Evolutionary conservation across 306 rosid species (phyloP).

Genomic region (Dryas drummondii): DNA sequence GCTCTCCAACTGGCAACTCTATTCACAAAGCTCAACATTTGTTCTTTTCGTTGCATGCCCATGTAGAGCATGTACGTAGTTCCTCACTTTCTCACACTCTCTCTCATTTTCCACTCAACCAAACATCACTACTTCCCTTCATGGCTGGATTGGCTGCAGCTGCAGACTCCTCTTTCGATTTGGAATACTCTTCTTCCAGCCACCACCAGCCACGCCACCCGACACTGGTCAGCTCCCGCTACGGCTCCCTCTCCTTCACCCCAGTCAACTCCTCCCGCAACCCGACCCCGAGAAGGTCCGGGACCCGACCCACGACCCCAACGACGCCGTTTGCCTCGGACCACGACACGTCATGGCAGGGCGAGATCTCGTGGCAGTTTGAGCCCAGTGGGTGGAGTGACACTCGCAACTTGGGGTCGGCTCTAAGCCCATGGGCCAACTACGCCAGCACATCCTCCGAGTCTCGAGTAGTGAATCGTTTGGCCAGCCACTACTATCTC

Average conservation of each 20-base stretch:
- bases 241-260: conserved; percentile 45
- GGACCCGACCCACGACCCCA: conserved; percentile 31
- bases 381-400: conserved; percentile 57
- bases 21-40: not conserved
- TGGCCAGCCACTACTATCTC: conserved; percentile 69
- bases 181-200: conserved; percentile 31
- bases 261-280: conserved; percentile 31
- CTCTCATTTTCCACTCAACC: not conserved
- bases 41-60: not conserved
- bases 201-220: conserved; percentile 24
- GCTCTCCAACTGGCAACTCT: conserved; percentile 5
- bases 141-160: conserved; percentile 20
- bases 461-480: conserved; percentile 39
- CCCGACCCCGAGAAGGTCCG: conserved; percentile 21
- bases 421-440: conserved; percentile 64
- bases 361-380: conserved; percentile 78
- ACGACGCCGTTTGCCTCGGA: conserved; percentile 67
- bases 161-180: conserved; percentile 58
- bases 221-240: conserved; percentile 38
- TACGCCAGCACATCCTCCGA: conserved; percentile 17
- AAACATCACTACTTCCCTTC: not conserved
- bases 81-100: not conserved
- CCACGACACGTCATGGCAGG: conserved; percentile 67
- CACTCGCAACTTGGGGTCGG: conserved; percentile 45
- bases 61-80: too few species aligned